Conservation (phyloP, 1,139 yeast species). For the Blastobotrys raffinosifermentans region DNA sequence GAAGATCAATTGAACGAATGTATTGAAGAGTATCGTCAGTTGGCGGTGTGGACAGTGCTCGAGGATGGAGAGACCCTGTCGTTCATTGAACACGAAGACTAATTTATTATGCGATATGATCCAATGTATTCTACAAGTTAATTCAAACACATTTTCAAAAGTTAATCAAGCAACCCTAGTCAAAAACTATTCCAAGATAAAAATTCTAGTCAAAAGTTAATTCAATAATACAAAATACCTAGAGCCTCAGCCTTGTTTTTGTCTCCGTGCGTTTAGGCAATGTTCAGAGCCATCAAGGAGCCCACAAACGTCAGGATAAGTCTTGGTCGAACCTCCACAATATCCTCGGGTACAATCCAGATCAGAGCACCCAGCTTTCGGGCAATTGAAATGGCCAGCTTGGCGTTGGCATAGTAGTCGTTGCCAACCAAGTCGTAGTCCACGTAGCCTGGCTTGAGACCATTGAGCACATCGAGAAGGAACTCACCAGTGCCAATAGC, state of each 20-base stretch:
- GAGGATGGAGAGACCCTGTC: conserved; percentile 38
- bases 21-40: conserved; percentile 62
- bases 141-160: too few species aligned
- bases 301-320: conserved; percentile 92
- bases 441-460: conserved; percentile 94
- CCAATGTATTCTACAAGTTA: too few species aligned
- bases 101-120: conserved; percentile 4
- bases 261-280: conserved; percentile 10
- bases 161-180: neutral
- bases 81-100: conserved; percentile 20
- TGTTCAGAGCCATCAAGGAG: conserved; percentile 68
- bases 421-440: conserved; percentile 86
- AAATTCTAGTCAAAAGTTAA: too few species aligned
- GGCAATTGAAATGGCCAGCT: conserved; percentile 95
- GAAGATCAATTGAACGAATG: conserved; percentile 72
- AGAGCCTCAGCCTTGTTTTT: conserved; percentile 1
- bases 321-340: conserved; percentile 90
- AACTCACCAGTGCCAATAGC: conserved; percentile 71
- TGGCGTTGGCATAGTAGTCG: conserved; percentile 88
- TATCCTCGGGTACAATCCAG: conserved; percentile 99
- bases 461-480: conserved; percentile 84
- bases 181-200: neutral
- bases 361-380: conserved; percentile 96
- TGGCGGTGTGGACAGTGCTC: conserved; percentile 71
- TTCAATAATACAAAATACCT: conserved; percentile 4